Base-by-base conservation (phyloP, 2,329 filamentous ascomycete genomes). In the Rhexocercosporidium sp. region DNA sequence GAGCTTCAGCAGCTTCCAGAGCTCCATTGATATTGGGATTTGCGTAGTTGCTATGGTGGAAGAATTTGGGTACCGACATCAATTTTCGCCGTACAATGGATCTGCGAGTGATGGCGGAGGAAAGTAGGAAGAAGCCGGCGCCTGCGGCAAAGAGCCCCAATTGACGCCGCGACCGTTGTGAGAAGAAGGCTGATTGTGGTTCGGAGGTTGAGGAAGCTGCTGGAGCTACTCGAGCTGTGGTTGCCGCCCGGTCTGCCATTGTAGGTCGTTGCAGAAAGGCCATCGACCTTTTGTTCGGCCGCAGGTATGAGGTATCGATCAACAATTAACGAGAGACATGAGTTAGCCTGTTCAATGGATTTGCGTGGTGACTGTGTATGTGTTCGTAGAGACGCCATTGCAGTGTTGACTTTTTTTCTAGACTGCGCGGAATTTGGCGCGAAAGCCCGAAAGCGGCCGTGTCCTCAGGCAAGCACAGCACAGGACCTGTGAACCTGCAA, bases 1-100 rank as follows among this genome's bases (percentile, higher is more conserved):
- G 82, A 0, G 95, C 95, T 79, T 97, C 92, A 39, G 91, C 80
- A 0, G 95, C 95, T 70, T 97, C 90, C 46, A 91, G 77, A 1
- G 88, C 85, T 8, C 89, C 89, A 75, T 90, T 90, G 31, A 88
- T 84, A 53, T 82, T 61, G 78, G 76, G 78, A 78, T 79, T 83
- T 80, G 79, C 51, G 70, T 82, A 79, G 72, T 87, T 87, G 78
- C 86, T 90, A 53, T 85, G 87, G 16, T 87, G 82, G 84, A 91
- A 97, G 82, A 91, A 95, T 56, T 85, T 86, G 12, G 94, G 94
- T 46, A 87, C 80, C 14, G 87, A 81, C 25, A 86, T 82, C 25
- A 86, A 77, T 66, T 86, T 84, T 71, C 91, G 90, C 53, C 89
- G 86, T 49, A 82, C 77, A 41, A 96, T 83, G 9, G 93, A 85